Conservation (phyloP, 768 basidiomycete genomes). For the Pleurotus sapidus region DNA sequence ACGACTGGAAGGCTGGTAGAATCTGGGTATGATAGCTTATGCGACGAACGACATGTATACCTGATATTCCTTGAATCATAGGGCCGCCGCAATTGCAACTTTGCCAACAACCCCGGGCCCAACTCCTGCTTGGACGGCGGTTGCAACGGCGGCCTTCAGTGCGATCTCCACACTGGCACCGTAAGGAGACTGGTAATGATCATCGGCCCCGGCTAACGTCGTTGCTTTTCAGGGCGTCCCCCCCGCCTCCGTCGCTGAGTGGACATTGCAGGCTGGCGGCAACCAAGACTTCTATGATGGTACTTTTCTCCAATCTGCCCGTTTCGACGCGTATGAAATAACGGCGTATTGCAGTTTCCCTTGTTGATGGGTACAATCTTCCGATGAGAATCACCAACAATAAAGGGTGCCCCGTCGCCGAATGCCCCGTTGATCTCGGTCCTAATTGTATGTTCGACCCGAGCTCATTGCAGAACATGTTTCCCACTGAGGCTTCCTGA, state of each 20-base stretch:
- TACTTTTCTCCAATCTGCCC: slow-evolving; percentile 17
- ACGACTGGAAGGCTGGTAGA: slow-evolving; percentile 48
- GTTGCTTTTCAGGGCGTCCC: slow-evolving; percentile 44
- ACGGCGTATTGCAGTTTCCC: slow-evolving; percentile 40
- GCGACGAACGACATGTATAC: not conserved
- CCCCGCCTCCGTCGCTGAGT: slow-evolving; percentile 69
- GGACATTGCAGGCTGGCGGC: slow-evolving; percentile 46
- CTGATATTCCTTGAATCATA: slow-evolving; percentile 17
- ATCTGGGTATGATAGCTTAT: slow-evolving; percentile 39
- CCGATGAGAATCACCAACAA: slow-evolving; percentile 58
- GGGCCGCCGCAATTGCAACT: slow-evolving; percentile 48
- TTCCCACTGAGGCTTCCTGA: not conserved
- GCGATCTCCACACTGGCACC: slow-evolving; percentile 36
- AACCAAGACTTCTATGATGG: slow-evolving; percentile 60
- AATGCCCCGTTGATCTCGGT: slow-evolving; percentile 61
- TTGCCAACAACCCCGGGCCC: slow-evolving; percentile 32
- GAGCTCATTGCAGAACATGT: not conserved
- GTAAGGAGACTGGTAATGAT: slow-evolving; percentile 17
- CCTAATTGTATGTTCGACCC: slow-evolving; percentile 42
- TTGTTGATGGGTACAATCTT: slow-evolving; percentile 67
- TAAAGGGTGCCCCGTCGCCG: slow-evolving; percentile 49
- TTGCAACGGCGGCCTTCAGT: slow-evolving; percentile 49
- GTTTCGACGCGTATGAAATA: not conserved
- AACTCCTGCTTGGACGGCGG: slow-evolving; percentile 47
- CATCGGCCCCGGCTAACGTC: not conserved